Evolutionary conservation across 805 yeast species (phyloP).

Genomic region (Yamadazyma nakazawae): DNA sequence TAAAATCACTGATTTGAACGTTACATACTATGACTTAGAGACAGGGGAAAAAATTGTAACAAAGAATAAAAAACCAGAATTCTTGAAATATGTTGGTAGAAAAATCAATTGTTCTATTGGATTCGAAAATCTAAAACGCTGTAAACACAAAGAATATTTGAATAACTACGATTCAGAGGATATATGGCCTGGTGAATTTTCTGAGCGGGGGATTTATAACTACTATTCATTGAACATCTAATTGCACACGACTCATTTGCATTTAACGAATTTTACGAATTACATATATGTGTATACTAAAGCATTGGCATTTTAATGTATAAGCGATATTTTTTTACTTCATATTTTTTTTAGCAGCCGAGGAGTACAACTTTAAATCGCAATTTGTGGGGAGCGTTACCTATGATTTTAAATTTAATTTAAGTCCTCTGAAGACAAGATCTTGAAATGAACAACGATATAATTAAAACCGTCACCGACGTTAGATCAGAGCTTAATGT

Average conservation of each 20-base stretch:
- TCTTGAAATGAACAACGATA: slow-evolving; percentile 13
- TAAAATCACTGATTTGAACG: slow-evolving; percentile 26
- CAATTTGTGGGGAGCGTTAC: slow-evolving; percentile 3
- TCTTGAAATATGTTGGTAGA: slow-evolving; percentile 50
- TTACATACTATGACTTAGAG: slow-evolving; percentile 57
- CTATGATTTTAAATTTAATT: not conserved
- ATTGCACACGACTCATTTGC: not conserved
- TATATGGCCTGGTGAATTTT: slow-evolving; percentile 52
- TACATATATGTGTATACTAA: not conserved
- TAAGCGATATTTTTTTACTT: not conserved
- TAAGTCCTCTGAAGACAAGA: not conserved
- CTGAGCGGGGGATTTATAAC: slow-evolving; percentile 54
- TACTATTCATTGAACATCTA: slow-evolving; percentile 52
- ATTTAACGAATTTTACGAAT: slow-evolving; percentile 4
- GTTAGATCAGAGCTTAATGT: slow-evolving; percentile 34
- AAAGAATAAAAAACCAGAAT: slow-evolving; percentile 44
- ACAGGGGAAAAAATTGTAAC: slow-evolving; percentile 59
- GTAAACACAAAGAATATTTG: slow-evolving; percentile 29
- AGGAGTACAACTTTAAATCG: not conserved
- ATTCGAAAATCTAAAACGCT: slow-evolving; percentile 37
- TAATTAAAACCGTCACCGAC: slow-evolving; percentile 25
- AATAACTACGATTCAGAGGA: slow-evolving; percentile 28
- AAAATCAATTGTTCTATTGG: slow-evolving; percentile 57
- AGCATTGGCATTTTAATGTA: not conserved
- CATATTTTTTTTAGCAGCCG: not conserved